These are phyloP conservation scores for Umbelopsis vinacea DNA, from an alignment of 192 early-diverging fungal species.

Conservation along the genomic window DNA sequence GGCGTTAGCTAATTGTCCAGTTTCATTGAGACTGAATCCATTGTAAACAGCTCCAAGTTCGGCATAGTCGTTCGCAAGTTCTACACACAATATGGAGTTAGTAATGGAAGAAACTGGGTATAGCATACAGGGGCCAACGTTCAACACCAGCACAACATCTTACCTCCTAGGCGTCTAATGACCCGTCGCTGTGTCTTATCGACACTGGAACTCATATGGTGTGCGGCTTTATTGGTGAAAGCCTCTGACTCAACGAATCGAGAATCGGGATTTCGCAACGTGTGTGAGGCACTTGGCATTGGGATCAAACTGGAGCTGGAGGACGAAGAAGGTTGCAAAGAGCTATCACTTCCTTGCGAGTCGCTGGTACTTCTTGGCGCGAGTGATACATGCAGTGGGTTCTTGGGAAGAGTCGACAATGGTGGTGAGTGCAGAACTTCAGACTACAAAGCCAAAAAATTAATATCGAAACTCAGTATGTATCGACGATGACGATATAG, in stretches of 20 bases:
- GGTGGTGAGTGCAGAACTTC: slow-evolving; percentile 75
- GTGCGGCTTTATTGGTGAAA: slow-evolving; percentile 86
- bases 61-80: slow-evolving; percentile 77
- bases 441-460: slow-evolving; percentile 43
- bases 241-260: slow-evolving; percentile 90
- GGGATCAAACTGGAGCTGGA: slow-evolving; percentile 44
- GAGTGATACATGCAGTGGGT: slow-evolving; percentile 65
- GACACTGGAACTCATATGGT: slow-evolving; percentile 76
- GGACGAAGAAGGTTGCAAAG: slow-evolving; percentile 34
- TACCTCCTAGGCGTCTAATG: slow-evolving; percentile 68
- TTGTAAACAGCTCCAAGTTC: slow-evolving; percentile 94
- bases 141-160: neutral
- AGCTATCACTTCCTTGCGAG: slow-evolving; percentile 11
- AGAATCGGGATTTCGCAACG: slow-evolving; percentile 72
- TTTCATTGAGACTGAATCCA: slow-evolving; percentile 91
- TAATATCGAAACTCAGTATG: too few species aligned
- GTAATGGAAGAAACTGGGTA: neutral
- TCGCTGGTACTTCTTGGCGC: slow-evolving; percentile 26
- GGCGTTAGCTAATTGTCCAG: slow-evolving; percentile 70
- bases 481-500: neutral
- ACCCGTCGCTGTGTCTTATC: slow-evolving; percentile 78
- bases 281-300: slow-evolving; percentile 59
- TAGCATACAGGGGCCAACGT: neutral
- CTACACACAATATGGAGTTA: slow-evolving; percentile 32
- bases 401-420: slow-evolving; percentile 70